phyloP scores from a whole-genome alignment of 2,329 filamentous ascomycete species.

The Colletotrichum musicola region DNA sequence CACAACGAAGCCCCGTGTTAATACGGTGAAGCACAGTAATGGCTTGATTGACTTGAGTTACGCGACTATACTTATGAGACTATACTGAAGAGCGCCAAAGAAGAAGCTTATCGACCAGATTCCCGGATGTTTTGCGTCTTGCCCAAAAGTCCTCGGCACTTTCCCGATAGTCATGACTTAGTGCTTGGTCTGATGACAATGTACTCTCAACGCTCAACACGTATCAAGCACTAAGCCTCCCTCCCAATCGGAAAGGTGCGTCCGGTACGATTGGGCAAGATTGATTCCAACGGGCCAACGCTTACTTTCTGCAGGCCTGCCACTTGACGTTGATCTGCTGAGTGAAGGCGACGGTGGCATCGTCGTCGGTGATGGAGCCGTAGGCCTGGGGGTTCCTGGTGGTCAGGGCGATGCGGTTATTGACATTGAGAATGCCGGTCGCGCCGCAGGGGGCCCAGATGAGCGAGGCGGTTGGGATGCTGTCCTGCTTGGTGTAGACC shows the following conservation, averaged over 20 bases:
- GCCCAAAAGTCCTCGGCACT: neutral
- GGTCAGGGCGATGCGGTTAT: conserved; percentile 53
- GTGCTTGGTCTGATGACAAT: too few species aligned
- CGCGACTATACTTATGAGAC: conserved; percentile 3
- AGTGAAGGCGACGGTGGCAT: conserved; percentile 54
- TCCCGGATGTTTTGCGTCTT: neutral
- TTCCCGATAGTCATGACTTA: too few species aligned
- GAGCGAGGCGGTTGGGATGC: conserved; percentile 57
- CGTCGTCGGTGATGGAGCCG: conserved; percentile 54
- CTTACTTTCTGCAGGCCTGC: conserved; percentile 40
- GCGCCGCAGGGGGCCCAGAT: conserved; percentile 61
- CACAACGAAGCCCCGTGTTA: too few species aligned
- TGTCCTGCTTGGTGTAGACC: conserved; percentile 61
- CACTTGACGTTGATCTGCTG: conserved; percentile 54
- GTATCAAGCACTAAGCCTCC: neutral
- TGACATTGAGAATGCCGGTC: conserved; percentile 58
- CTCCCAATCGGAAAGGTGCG: neutral
- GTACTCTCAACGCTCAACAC: too few species aligned
- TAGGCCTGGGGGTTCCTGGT: conserved; percentile 48
- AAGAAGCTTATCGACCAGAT: neutral
- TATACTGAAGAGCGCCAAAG: neutral
- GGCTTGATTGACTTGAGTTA: conserved; percentile 49
- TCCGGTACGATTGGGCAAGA: conserved; percentile 15
- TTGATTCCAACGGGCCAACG: neutral
- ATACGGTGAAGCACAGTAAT: conserved; percentile 12